Conservation (phyloP, 768 basidiomycete genomes). For the Leccinum longicurvipes region DNA sequence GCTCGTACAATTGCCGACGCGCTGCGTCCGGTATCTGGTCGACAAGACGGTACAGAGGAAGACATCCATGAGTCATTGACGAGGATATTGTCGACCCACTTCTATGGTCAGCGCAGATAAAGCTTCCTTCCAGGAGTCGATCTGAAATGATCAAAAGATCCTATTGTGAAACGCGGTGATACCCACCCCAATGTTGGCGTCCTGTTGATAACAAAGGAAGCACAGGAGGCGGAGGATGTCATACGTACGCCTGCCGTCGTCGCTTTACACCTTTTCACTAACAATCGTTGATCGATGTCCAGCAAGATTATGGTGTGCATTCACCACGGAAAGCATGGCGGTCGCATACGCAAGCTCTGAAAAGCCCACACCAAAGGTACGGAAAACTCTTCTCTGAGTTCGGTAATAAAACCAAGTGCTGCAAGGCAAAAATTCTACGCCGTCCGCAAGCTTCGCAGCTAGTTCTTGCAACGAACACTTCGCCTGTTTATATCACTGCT, state of each 20-base stretch:
- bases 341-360: slow-evolving; percentile 62
- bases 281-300: not conserved
- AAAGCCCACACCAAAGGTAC: slow-evolving; percentile 57
- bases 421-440: slow-evolving; percentile 36
- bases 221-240: slow-evolving; percentile 23
- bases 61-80: slow-evolving; percentile 59
- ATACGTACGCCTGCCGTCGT: slow-evolving; percentile 24
- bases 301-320: slow-evolving; percentile 81
- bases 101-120: slow-evolving; percentile 45
- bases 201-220: slow-evolving; percentile 54
- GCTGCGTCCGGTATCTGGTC: slow-evolving; percentile 21
- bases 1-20: slow-evolving; percentile 55
- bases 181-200: slow-evolving; percentile 56
- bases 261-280: not conserved
- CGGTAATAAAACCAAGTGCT: not conserved
- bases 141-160: slow-evolving; percentile 27
- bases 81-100: slow-evolving; percentile 42
- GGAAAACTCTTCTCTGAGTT: not conserved
- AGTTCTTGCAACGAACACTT: slow-evolving; percentile 19
- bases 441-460: slow-evolving; percentile 17
- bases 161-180: slow-evolving; percentile 38
- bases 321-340: slow-evolving; percentile 82
- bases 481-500: slow-evolving; percentile 57
- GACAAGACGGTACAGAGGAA: slow-evolving; percentile 26
- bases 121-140: not conserved